Evolutionary conservation across 2,329 filamentous ascomycete genomes (phyloP).

Genomic region (Alternaria consortialis): DNA sequence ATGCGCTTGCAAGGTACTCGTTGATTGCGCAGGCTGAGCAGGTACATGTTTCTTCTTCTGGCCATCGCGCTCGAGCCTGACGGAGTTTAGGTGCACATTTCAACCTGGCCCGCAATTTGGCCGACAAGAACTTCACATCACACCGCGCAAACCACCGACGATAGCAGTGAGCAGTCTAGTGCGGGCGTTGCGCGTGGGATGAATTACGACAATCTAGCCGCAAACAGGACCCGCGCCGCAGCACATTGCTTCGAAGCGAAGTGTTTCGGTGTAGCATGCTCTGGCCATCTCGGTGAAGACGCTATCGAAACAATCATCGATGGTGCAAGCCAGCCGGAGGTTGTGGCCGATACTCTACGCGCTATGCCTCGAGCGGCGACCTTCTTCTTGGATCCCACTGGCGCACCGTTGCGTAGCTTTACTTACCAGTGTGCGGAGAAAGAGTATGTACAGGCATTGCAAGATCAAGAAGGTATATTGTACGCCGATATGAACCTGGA

Average conservation of each 20-base stretch:
- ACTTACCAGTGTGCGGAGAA: slow-evolving; percentile 39
- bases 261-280: slow-evolving; percentile 63
- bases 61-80: not conserved
- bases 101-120: slow-evolving; percentile 65
- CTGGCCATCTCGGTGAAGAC: slow-evolving; percentile 54
- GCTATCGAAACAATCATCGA: slow-evolving; percentile 49
- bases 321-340: slow-evolving; percentile 39
- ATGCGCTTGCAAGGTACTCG: slow-evolving; percentile 62
- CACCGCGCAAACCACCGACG: not conserved
- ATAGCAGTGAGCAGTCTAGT: not conserved
- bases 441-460: slow-evolving; percentile 50
- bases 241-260: slow-evolving; percentile 68
- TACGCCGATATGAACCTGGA: slow-evolving; percentile 63
- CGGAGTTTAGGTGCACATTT: slow-evolving; percentile 59
- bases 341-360: slow-evolving; percentile 47
- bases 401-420: slow-evolving; percentile 53
- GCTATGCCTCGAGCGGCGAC: slow-evolving; percentile 56
- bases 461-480: slow-evolving; percentile 59
- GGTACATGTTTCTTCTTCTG: slow-evolving; percentile 55
- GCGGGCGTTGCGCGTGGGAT: not conserved
- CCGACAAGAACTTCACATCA: slow-evolving; percentile 53
- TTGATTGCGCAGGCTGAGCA: slow-evolving; percentile 66
- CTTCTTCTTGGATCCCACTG: slow-evolving; percentile 63
- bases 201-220: slow-evolving; percentile 64
- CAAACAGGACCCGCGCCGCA: slow-evolving; percentile 62